phyloP scores from a whole-genome alignment of 2,329 filamentous ascomycete genomes.

The Phaeosphaeria sp. region DNA sequence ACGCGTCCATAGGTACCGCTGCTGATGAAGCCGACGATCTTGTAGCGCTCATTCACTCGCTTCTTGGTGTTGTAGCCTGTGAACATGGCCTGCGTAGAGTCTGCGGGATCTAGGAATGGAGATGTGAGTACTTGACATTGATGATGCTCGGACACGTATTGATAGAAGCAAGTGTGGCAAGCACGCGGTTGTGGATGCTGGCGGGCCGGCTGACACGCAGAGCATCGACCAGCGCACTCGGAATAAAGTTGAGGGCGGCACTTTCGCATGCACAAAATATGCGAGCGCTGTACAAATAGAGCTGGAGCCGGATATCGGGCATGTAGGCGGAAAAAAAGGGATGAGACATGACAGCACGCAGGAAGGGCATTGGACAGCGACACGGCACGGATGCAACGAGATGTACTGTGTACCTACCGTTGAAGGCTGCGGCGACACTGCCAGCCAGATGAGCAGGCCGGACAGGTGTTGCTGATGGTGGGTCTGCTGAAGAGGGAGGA shows the following conservation, averaged over 20 bases:
- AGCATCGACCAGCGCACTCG: background rate
- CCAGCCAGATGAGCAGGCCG: constrained; percentile 42
- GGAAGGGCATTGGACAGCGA: constrained; percentile 1
- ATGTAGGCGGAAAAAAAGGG: background rate
- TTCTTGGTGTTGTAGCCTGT: constrained; percentile 73
- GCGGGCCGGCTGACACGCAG: background rate
- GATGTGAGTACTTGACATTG: background rate
- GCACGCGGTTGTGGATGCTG: background rate
- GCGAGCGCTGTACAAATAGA: background rate
- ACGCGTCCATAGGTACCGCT: constrained; percentile 97
- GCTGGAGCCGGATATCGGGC: background rate
- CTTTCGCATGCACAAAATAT: background rate
- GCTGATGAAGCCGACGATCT: constrained; percentile 97
- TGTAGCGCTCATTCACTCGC: constrained; percentile 89
- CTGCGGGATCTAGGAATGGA: constrained; percentile 28
- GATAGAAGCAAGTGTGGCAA: background rate
- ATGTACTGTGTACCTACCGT: constrained; percentile 45
- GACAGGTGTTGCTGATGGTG: constrained; percentile 37
- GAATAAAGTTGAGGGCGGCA: background rate
- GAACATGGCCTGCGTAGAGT: constrained; percentile 48
- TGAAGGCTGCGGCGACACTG: constrained; percentile 50
- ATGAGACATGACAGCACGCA: constrained; percentile 4
- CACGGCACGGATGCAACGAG: background rate
- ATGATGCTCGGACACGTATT: background rate
- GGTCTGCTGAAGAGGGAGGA: constrained; percentile 6